Percentiles rank a stretch among this genome's conserved stretches.
These are phyloP conservation scores for Comarum palustre DNA, from an alignment of 306 rosid genomes.

Conservation along the genomic window DNA sequence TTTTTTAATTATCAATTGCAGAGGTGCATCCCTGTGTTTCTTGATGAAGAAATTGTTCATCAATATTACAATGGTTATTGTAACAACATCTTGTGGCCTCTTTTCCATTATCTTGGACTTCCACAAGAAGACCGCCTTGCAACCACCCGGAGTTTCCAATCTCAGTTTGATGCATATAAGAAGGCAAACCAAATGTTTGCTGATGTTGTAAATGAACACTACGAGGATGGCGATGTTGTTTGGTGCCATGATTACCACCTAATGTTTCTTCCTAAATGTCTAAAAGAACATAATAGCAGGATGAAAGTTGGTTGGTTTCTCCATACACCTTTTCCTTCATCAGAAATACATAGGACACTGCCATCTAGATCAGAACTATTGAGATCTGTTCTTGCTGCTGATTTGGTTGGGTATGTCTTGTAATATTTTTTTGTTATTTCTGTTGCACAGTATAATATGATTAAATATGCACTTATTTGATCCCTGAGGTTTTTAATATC, in stretches of 20 bases:
- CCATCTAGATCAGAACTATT: constrained; percentile 83
- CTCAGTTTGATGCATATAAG: constrained; percentile 93
- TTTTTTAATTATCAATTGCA: constrained; percentile 35
- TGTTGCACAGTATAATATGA: background rate
- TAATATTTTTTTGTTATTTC: constrained; percentile 4
- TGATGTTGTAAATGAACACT: constrained; percentile 77
- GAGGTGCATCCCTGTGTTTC: constrained; percentile 94
- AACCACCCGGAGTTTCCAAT: constrained; percentile 88
- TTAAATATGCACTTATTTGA: background rate
- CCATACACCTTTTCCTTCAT: constrained; percentile 99
- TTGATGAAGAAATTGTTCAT: constrained; percentile 85
- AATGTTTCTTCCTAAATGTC: constrained; percentile 92
- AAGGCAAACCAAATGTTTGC: constrained; percentile 91
- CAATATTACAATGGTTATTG: constrained; percentile 97
- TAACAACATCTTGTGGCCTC: constrained; percentile 97
- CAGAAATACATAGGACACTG: constrained; percentile 88
- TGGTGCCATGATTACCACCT: constrained; percentile 98
- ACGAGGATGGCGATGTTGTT: constrained; percentile 89
- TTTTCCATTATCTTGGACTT: constrained; percentile 89
- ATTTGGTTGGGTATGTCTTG: constrained; percentile 83
- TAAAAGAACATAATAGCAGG: constrained; percentile 62
- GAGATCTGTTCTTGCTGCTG: constrained; percentile 93
- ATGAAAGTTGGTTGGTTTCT: constrained; percentile 99
- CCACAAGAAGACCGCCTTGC: constrained; percentile 98
- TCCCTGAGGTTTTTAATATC: background rate